Percentiles rank a stretch among this genome's conserved stretches.
Evolutionary conservation across 139 green algal genomes (phyloP).

Genomic region (Haematococcus sp.): DNA sequence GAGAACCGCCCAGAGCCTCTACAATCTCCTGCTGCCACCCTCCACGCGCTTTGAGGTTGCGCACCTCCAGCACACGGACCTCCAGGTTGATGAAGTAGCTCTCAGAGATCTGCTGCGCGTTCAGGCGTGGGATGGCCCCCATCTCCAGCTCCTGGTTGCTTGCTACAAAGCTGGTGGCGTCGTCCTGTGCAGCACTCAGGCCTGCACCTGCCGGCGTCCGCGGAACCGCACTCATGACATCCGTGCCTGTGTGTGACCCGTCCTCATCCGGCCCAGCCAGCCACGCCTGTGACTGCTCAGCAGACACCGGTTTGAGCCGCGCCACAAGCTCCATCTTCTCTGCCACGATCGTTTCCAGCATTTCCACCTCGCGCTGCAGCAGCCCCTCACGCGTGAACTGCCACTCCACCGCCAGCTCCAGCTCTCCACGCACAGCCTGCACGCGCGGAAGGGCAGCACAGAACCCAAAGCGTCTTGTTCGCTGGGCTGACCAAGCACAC

Average conservation of each 20-base stretch:
- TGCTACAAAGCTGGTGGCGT: background rate
- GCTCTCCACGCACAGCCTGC: slow-evolving; percentile 23
- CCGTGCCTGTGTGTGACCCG: too few species aligned
- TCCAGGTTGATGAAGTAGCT: slow-evolving; percentile 50
- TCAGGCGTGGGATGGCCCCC: background rate
- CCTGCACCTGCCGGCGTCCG: too few species aligned
- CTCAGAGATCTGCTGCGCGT: slow-evolving; percentile 33
- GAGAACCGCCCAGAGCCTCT: slow-evolving; percentile 5
- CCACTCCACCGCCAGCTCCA: slow-evolving; percentile 70
- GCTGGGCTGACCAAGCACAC: too few species aligned
- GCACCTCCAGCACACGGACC: slow-evolving; percentile 48
- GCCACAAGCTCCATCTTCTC: slow-evolving; percentile 71
- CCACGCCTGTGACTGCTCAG: slow-evolving; percentile 13
- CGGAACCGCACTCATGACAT: background rate
- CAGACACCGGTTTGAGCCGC: slow-evolving; percentile 52
- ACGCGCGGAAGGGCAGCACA: background rate
- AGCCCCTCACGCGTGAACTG: slow-evolving; percentile 71
- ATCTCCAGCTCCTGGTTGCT: slow-evolving; percentile 9
- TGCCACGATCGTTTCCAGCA: slow-evolving; percentile 67
- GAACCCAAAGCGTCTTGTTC: background rate
- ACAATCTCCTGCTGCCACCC: slow-evolving; percentile 25
- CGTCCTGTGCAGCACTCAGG: background rate
- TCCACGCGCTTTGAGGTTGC: slow-evolving; percentile 24
- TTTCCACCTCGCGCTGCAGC: slow-evolving; percentile 66
- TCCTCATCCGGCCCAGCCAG: background rate